phyloP scores from a whole-genome alignment of 176 grass and related monocot genomes.

The Pharus latifolius region DNA sequence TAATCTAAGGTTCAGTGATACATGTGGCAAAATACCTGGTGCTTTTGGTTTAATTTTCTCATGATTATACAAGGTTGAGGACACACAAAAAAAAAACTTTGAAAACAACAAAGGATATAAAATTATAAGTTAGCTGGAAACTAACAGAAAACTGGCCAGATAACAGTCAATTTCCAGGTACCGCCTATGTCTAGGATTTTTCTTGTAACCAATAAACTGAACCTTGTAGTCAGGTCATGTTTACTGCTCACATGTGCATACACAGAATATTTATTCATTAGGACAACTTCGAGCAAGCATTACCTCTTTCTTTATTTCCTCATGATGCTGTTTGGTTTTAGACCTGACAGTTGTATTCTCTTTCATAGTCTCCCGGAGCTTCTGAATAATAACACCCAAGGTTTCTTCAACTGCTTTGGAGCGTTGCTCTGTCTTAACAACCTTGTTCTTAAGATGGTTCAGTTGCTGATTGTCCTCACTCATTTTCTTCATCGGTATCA shows the following conservation, averaged over 20 bases:
- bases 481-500: constrained; percentile 74
- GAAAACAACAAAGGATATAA: too few relatives aligned
- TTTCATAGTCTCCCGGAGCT: constrained; percentile 40
- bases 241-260: not conserved
- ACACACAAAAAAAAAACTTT: too few relatives aligned
- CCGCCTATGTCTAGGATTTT: too few relatives aligned
- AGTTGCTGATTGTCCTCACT: constrained; percentile 81
- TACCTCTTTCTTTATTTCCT: constrained; percentile 77
- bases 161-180: too few relatives aligned
- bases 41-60: too few relatives aligned
- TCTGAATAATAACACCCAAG: constrained; percentile 34
- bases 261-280: not conserved
- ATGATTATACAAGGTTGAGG: too few relatives aligned
- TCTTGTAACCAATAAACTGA: too few relatives aligned
- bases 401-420: constrained; percentile 61
- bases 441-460: constrained; percentile 47
- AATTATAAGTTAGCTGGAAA: too few relatives aligned
- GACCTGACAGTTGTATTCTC: constrained; percentile 38
- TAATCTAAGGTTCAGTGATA: too few relatives aligned
- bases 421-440: constrained; percentile 42
- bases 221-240: too few relatives aligned
- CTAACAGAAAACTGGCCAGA: too few relatives aligned
- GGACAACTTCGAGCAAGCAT: not conserved
- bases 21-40: too few relatives aligned
- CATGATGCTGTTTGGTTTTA: constrained; percentile 51